These are phyloP conservation scores for Liriodendron chinense DNA, from an alignment of 164 flowering plant species.

Conservation along the genomic window DNA sequence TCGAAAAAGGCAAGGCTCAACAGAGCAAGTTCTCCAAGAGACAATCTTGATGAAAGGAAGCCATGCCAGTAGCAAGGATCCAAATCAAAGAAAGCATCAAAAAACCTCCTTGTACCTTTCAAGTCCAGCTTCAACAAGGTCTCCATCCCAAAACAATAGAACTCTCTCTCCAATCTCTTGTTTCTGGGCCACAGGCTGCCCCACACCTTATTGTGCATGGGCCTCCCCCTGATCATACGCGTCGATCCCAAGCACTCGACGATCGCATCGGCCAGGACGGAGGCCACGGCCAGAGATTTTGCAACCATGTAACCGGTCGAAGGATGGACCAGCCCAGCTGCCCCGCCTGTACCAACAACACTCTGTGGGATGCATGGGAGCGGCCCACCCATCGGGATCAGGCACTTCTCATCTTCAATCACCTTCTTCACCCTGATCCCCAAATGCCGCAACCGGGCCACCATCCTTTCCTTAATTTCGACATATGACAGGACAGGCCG, in stretches of 20 bases:
- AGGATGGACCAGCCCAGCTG: slow-evolving; percentile 68
- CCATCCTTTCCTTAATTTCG: slow-evolving; percentile 71
- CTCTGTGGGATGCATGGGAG: slow-evolving; percentile 65
- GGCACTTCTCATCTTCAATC: slow-evolving; percentile 71
- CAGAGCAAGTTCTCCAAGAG: slow-evolving; percentile 44
- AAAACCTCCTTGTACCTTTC: slow-evolving; percentile 61
- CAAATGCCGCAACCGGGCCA: slow-evolving; percentile 64
- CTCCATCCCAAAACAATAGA: slow-evolving; percentile 75
- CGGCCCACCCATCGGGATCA: slow-evolving; percentile 91
- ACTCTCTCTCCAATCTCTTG: slow-evolving; percentile 47
- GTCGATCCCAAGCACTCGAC: slow-evolving; percentile 73
- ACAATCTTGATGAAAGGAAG: slow-evolving; percentile 50
- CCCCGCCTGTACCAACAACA: slow-evolving; percentile 64
- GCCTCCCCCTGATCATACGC: slow-evolving; percentile 67
- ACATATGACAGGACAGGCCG: slow-evolving; percentile 50
- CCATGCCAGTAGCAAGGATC: slow-evolving; percentile 60
- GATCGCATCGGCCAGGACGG: slow-evolving; percentile 41
- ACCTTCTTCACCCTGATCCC: slow-evolving; percentile 64
- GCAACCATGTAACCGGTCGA: slow-evolving; percentile 77
- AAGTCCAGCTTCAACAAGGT: slow-evolving; percentile 69
- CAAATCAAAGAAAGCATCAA: slow-evolving; percentile 72
- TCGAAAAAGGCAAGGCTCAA: slow-evolving; percentile 51
- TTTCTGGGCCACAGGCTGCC: slow-evolving; percentile 61
- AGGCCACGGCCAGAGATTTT: slow-evolving; percentile 41
- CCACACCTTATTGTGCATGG: slow-evolving; percentile 51